Evolutionary conservation across 257 asterid genomes (phyloP), one percentile per base, ranked within the genome.

Genomic region (Solanum tarapatanum): DNA sequence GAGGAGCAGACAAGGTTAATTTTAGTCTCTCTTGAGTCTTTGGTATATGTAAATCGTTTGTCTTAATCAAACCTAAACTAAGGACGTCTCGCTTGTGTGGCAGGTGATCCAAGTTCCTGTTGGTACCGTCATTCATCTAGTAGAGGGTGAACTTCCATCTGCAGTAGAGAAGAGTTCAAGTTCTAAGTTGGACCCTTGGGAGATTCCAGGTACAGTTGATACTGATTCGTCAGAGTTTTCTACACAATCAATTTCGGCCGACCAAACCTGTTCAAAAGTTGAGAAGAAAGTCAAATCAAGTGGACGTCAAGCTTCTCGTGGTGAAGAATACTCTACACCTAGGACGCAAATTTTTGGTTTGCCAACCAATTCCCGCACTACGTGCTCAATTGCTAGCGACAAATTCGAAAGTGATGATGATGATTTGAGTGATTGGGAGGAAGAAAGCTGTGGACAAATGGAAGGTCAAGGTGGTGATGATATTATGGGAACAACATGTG

Each of bases 1-100:
- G 98, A 91, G 99, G 99, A 75, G 91, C 92, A 73, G 95, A 97
- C 92, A 96, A 95, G 99, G 99, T 97, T 86, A 88, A 75, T 77
- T 70, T 36, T 43, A 89, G 86, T 74, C 48, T 89, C 72, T 80
- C 41, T 87, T 77, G 24, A 35, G 37, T 41, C 77, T 86, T 73
- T 62, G 83, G 58, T 88, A 73, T 88, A 69, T 19, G 17, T 72
- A 45, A 91, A 37, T 85, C 30, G 64, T 86, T 87, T 24, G 70
- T 82, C 45, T 83, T 48, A 77, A 68, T 75, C 70, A 82, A 19
- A 51, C 83, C 80, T 83, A 17, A 66, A 73, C 84, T 39, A 84
- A 23, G 28, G 37, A 87, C 30, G 14, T 37, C 36, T 41, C 82
- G 30, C 88, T 83, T 83, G 26, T 84, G 84, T 89, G 66, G 64